phyloP scores from a whole-genome alignment of 495 filamentous ascomycete species.

The Podospora pseudoanserina region DNA sequence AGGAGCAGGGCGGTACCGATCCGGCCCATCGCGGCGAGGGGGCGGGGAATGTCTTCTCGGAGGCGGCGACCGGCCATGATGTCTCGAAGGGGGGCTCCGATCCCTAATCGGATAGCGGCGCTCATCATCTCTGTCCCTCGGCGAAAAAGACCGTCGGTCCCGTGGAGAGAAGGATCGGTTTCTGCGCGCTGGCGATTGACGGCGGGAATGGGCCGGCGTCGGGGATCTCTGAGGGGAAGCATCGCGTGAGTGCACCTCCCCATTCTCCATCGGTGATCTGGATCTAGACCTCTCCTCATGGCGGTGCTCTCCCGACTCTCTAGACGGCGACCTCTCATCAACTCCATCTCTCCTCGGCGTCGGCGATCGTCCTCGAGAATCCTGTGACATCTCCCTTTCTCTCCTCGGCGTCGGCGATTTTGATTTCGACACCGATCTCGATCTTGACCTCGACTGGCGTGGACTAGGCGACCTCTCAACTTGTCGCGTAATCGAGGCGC shows the following conservation, averaged over 20 bases:
- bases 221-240: not conserved
- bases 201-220: not conserved
- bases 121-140: not conserved
- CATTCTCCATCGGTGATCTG: not conserved
- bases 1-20: slow-evolving; percentile 34
- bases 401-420: slow-evolving; percentile 4
- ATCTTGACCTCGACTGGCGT: not conserved
- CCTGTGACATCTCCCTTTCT: not conserved
- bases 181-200: not conserved
- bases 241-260: slow-evolving; percentile 1
- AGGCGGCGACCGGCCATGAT: slow-evolving; percentile 26
- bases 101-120: slow-evolving; percentile 7
- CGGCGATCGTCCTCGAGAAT: slow-evolving; percentile 1
- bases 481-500: slow-evolving; percentile 25
- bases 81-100: slow-evolving; percentile 12
- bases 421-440: not conserved
- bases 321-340: not conserved
- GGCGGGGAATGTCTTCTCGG: slow-evolving; percentile 26
- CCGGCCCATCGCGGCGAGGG: slow-evolving; percentile 39
- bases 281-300: not conserved
- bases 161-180: slow-evolving; percentile 9
- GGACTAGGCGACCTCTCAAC: slow-evolving; percentile 15
- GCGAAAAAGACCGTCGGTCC: slow-evolving; percentile 10
- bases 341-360: slow-evolving; percentile 6
- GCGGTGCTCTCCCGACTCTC: not conserved